Base-by-base conservation (phyloP, 345 rosid genomes). In the Aurinia saxatilis region DNA sequence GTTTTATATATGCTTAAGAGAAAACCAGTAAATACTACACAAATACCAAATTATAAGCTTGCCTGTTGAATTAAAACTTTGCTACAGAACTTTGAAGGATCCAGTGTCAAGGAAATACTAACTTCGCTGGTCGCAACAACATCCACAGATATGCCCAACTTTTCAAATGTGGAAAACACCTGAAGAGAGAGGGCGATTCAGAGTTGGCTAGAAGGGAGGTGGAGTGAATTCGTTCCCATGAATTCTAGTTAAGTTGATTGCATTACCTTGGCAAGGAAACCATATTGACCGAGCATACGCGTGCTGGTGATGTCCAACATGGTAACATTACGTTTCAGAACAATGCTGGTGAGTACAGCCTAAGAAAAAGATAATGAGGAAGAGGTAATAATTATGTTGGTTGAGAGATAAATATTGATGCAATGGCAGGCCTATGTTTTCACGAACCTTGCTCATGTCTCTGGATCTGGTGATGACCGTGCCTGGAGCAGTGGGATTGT, bases 121-220 rank as follows among this genome's bases (percentile, higher is more conserved):
- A 91, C 96, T 86, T 88, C 96, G 75, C 98, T 88, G 12, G 95
- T 91, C 29, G 98, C 98, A 13, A 91, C 98, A 45, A 88, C 98
- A 72, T 91, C 98, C 13, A 91, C 95, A 0, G 95, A 91, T 77
- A 91, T 88, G 67, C 95, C 98, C 65, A 91, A 69, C 66, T 88
- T 93, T 71, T 88, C 96, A 74, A 91, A 88, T 65, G 67, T 91
- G 29, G 95, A 78, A 71, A 91, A 91, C 16, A 91, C 98, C 96
- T 91, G 31, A 61, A 68, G 2, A 40, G 10, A 14, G 12, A 17
- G 10, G 5, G 31, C 45, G 36, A 10, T 1, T 1, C 25, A 21
- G 4, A 21, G 4, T 21, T 2, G 4, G 38, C 11, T 58, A 12
- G 39, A 16, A 36, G 13, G 23, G 23, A 60, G 10, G 30, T 27